phyloP scores from a whole-genome alignment of 768 basidiomycete species.

The Auricularia sp. region DNA sequence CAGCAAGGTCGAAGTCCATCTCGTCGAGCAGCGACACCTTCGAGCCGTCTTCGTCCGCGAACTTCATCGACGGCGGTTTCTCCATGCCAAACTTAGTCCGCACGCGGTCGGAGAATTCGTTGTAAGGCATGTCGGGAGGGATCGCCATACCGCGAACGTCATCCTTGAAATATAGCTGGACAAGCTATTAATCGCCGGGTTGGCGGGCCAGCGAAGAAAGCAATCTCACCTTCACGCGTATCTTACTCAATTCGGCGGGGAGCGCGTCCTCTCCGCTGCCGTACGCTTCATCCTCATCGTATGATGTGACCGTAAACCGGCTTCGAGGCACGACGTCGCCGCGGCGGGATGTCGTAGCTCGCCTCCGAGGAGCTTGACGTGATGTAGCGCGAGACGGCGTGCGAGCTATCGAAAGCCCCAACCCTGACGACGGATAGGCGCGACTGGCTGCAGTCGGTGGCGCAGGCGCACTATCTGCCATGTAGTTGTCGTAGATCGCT shows the following conservation, averaged over 20 bases:
- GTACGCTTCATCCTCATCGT: constrained; percentile 16
- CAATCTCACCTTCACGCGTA: constrained; percentile 25
- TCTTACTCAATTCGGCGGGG: constrained; percentile 18
- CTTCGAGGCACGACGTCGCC: constrained; percentile 42
- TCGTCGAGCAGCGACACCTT: neutral
- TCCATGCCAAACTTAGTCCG: constrained; percentile 18
- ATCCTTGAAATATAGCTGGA: constrained; percentile 13
- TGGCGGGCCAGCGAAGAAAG: constrained; percentile 1
- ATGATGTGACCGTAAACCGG: constrained; percentile 27
- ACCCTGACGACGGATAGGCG: neutral
- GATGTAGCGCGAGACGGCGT: neutral
- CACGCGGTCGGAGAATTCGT: constrained; percentile 18
- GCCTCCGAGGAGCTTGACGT: neutral
- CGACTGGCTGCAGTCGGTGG: constrained; percentile 17
- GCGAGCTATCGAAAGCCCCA: neutral
- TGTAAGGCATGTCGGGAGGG: constrained; percentile 16
- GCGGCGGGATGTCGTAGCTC: constrained; percentile 42
- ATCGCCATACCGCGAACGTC: constrained; percentile 25
- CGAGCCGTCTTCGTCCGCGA: constrained; percentile 1
- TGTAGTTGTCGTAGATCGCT: constrained; percentile 68
- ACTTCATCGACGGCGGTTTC: constrained; percentile 13
- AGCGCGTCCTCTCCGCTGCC: constrained; percentile 10
- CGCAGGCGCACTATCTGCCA: constrained; percentile 42
- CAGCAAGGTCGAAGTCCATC: constrained; percentile 4
- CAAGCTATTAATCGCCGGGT: constrained; percentile 7